These are phyloP conservation scores for Pseudonitzschia delicatissima DNA, from an alignment of 108 stramenopile species.

Conservation along the genomic window DNA sequence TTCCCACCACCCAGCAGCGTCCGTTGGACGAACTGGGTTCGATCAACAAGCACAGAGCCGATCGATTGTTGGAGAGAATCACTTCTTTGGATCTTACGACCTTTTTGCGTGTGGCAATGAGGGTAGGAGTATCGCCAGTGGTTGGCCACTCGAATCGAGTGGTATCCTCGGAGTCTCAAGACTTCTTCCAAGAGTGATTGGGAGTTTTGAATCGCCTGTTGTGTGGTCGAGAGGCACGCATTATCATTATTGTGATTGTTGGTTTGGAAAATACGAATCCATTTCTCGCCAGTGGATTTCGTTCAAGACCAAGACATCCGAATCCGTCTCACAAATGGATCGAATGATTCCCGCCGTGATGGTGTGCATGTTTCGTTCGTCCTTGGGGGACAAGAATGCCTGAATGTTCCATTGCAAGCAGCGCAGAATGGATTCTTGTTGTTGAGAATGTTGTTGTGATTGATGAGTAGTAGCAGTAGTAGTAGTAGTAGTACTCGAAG, in stretches of 20 bases:
- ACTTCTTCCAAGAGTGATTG: slow-evolving; percentile 2
- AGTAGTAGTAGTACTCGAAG: no score
- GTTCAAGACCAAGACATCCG: slow-evolving; percentile 19
- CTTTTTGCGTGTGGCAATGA: slow-evolving; percentile 13
- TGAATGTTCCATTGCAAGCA: slow-evolving; percentile 25
- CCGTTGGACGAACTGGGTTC: not conserved
- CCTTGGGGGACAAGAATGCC: slow-evolving; percentile 6
- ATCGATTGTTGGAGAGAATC: slow-evolving; percentile 13
- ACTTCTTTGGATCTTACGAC: not conserved
- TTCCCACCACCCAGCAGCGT: slow-evolving; percentile 11
- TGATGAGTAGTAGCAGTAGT: no score
- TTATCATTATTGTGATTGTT: not conserved
- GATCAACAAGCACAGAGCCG: slow-evolving; percentile 11
- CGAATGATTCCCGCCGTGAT: not conserved
- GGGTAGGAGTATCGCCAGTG: slow-evolving; percentile 13
- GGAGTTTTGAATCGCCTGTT: not conserved
- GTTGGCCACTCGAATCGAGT: not conserved
- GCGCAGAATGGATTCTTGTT: slow-evolving; percentile 9
- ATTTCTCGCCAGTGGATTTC: slow-evolving; percentile 19
- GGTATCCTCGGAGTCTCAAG: slow-evolving; percentile 3
- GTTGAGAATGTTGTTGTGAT: not conserved
- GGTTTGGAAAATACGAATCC: not conserved
- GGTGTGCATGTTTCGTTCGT: slow-evolving; percentile 2
- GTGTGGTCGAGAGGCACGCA: not conserved
- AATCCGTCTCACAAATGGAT: slow-evolving; percentile 10